These are phyloP conservation scores for Citropsis articulata DNA, from an alignment of 345 rosid genomes.

Conservation along the genomic window DNA sequence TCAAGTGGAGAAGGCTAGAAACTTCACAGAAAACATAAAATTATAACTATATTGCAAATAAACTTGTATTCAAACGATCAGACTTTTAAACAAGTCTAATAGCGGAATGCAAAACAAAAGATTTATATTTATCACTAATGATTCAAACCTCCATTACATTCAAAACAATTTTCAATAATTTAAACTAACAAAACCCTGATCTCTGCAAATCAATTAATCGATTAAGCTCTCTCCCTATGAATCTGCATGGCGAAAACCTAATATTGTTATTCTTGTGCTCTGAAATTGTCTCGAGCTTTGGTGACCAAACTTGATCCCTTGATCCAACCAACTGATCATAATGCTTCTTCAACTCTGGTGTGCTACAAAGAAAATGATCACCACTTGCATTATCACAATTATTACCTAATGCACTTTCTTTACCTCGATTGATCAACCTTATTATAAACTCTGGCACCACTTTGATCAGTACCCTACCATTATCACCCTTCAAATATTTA, in stretches of 20 bases:
- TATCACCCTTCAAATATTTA: constrained; percentile 40
- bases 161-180: too few species aligned
- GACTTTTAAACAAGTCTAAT: neutral
- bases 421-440: constrained; percentile 30
- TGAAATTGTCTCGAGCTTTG: constrained; percentile 74
- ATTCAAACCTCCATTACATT: too few species aligned
- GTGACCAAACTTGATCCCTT: constrained; percentile 77
- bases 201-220: too few species aligned
- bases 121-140: neutral
- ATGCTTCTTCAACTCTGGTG: constrained; percentile 91
- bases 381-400: constrained; percentile 1
- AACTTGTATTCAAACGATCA: neutral
- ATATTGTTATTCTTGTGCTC: constrained; percentile 42
- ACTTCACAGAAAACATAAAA: too few species aligned
- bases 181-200: neutral
- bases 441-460: constrained; percentile 52
- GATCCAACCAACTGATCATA: constrained; percentile 71
- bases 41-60: too few species aligned
- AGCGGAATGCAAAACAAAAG: neutral
- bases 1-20: neutral
- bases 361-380: constrained; percentile 55
- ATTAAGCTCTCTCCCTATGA: too few species aligned
- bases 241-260: constrained; percentile 68
- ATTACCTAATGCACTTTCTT: constrained; percentile 4
- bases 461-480: constrained; percentile 56